Evolutionary conservation across 1,139 yeast species (phyloP).

Genomic region (Zygoascus meyerae): DNA sequence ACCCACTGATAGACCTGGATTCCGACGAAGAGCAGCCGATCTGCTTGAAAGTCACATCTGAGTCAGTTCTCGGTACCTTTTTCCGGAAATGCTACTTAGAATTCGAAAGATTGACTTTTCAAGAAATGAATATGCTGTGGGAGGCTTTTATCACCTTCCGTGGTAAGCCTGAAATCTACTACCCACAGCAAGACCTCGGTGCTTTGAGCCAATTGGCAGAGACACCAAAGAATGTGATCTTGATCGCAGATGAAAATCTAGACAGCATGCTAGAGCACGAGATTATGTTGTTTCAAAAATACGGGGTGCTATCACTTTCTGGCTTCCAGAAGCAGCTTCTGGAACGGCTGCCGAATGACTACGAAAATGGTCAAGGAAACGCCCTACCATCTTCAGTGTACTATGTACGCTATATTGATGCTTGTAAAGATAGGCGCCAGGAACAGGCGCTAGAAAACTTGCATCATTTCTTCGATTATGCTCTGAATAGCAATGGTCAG

Average conservation of each 20-base stretch:
- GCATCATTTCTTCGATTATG: conserved; percentile 81
- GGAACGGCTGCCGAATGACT: conserved; percentile 35
- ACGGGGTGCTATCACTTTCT: conserved; percentile 9
- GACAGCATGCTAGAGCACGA: conserved; percentile 51
- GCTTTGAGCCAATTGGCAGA: not conserved
- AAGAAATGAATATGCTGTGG: conserved; percentile 51
- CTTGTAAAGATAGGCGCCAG: conserved; percentile 57
- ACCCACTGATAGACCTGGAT: conserved; percentile 2
- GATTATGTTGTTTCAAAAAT: conserved; percentile 49
- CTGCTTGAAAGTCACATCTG: conserved; percentile 7
- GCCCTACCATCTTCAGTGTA: conserved; percentile 58
- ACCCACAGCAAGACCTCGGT: not conserved
- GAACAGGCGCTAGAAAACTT: conserved; percentile 67
- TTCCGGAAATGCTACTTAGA: conserved; percentile 42
- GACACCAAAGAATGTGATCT: not conserved
- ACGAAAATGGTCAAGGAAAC: conserved; percentile 33
- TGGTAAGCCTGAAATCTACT: not conserved
- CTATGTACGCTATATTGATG: conserved; percentile 60
- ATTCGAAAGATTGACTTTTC: conserved; percentile 52
- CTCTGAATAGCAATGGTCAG: conserved; percentile 61
- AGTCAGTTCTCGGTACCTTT: conserved; percentile 39
- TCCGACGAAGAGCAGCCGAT: not conserved
- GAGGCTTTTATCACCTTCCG: conserved; percentile 39
- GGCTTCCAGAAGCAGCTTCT: conserved; percentile 17
- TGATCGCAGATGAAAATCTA: conserved; percentile 49